Evolutionary conservation across 441 rosid species (phyloP).

Genomic region (Codiaeum variegatum): DNA sequence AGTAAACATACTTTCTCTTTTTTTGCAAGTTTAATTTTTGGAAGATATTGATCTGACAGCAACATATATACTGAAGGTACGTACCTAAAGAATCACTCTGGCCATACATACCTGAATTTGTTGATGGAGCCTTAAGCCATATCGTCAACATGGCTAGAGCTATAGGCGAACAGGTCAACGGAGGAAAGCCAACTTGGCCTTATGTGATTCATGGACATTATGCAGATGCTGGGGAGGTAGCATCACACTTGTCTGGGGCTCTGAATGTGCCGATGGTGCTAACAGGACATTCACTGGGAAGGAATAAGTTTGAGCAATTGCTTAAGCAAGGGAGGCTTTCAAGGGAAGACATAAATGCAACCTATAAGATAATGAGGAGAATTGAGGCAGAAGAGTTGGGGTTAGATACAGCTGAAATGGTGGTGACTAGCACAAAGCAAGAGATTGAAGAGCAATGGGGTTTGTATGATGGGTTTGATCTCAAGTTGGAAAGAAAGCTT

Average conservation of each 20-base stretch:
- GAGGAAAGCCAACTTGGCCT: conserved; percentile 66
- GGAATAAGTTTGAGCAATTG: conserved; percentile 72
- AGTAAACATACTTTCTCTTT: conserved; percentile 27
- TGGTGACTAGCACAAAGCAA: conserved; percentile 72
- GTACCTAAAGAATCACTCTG: conserved; percentile 71
- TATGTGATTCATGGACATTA: conserved; percentile 72
- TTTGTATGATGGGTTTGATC: conserved; percentile 69
- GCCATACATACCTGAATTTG: conserved; percentile 65
- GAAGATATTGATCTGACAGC: not conserved
- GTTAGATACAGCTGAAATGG: conserved; percentile 66
- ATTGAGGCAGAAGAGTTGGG: conserved; percentile 63
- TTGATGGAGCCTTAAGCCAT: conserved; percentile 62
- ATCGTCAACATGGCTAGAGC: conserved; percentile 57
- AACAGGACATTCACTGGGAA: conserved; percentile 68
- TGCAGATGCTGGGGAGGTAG: conserved; percentile 68
- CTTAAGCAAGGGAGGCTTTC: conserved; percentile 69
- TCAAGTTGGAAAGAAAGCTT: conserved; percentile 64
- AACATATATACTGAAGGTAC: conserved; percentile 33
- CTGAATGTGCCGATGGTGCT: conserved; percentile 73
- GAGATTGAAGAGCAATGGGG: conserved; percentile 83
- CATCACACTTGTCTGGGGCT: conserved; percentile 58
- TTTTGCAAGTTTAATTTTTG: not conserved
- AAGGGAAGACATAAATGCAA: conserved; percentile 53
- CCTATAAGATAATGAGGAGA: conserved; percentile 66
- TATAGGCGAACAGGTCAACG: conserved; percentile 53